These are phyloP conservation scores for Cryptococcus wingfieldii DNA, from an alignment of 1,284 basidiomycete species.

Conservation along the genomic window DNA sequence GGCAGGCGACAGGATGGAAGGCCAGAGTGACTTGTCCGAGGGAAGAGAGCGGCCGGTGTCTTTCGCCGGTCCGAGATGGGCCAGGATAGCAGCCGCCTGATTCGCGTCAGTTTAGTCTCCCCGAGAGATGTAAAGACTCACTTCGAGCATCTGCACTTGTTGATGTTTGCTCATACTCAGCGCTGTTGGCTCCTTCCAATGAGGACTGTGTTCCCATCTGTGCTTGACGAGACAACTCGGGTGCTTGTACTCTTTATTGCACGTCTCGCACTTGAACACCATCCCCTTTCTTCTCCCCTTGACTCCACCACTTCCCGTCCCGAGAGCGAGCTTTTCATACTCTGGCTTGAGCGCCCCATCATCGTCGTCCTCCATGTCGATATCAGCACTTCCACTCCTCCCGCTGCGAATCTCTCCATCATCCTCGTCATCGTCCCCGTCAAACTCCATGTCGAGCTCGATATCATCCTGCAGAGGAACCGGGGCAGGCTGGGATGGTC, in stretches of 20 bases:
- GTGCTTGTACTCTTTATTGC: constrained; percentile 90
- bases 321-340: constrained; percentile 42
- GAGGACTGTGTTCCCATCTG: constrained; percentile 94
- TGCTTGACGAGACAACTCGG: constrained; percentile 94
- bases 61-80: constrained; percentile 62
- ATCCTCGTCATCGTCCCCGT: constrained; percentile 30
- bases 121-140: constrained; percentile 38
- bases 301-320: constrained; percentile 47
- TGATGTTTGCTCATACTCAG: constrained; percentile 94
- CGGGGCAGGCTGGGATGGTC: constrained; percentile 7
- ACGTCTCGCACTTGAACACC: constrained; percentile 87
- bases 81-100: constrained; percentile 88
- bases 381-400: constrained; percentile 29
- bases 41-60: constrained; percentile 71
- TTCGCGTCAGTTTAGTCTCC: background rate
- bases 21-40: constrained; percentile 78
- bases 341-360: constrained; percentile 20
- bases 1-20: constrained; percentile 51
- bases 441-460: constrained; percentile 46
- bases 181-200: constrained; percentile 95
- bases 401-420: constrained; percentile 16
- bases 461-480: constrained; percentile 31
- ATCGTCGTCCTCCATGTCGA: constrained; percentile 34
- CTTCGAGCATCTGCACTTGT: constrained; percentile 94
- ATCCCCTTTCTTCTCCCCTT: constrained; percentile 65